A percentile compares a stretch with the other conserved stretches of the same genome.
These are phyloP conservation scores for Tephrocybe sp. DNA, from an alignment of 768 basidiomycete species.

Conservation along the genomic window DNA sequence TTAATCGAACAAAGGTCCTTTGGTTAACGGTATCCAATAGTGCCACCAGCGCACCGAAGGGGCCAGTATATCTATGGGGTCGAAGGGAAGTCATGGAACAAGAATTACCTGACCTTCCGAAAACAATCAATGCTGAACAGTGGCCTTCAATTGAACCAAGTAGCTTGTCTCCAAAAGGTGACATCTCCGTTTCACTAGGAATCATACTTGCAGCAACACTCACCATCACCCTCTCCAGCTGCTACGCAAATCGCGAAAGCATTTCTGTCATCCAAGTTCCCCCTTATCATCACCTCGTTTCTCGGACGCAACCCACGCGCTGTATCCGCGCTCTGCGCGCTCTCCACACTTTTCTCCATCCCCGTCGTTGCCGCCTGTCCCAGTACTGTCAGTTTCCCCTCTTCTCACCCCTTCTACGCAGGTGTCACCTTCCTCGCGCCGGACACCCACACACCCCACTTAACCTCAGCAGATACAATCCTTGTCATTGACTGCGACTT, in stretches of 20 bases:
- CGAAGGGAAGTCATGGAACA: constrained; percentile 71
- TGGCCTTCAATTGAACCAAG: constrained; percentile 55
- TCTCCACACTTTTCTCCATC: constrained; percentile 52
- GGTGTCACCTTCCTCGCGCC: constrained; percentile 50
- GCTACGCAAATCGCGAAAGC: constrained; percentile 41
- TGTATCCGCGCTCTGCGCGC: constrained; percentile 38
- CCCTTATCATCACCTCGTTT: constrained; percentile 65
- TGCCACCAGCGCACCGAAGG: constrained; percentile 67
- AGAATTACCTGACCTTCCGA: constrained; percentile 40
- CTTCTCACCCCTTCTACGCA: constrained; percentile 50
- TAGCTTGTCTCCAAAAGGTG: constrained; percentile 41
- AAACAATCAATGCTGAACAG: constrained; percentile 24
- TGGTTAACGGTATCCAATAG: constrained; percentile 27
- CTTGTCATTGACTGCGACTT: constrained; percentile 64
- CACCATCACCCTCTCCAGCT: constrained; percentile 20
- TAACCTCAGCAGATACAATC: constrained; percentile 58
- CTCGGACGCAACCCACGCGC: constrained; percentile 53
- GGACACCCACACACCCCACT: constrained; percentile 41
- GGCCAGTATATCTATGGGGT: constrained; percentile 74
- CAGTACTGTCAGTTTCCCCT: constrained; percentile 50
- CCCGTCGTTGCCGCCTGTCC: constrained; percentile 53
- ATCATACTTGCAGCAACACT: neutral
- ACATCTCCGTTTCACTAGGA: neutral
- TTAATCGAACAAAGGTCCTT: neutral
- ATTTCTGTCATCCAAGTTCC: constrained; percentile 46